Evolutionary conservation across 202 grass and related monocot species (phyloP).

Genomic region (Brachypodium distachyon): DNA sequence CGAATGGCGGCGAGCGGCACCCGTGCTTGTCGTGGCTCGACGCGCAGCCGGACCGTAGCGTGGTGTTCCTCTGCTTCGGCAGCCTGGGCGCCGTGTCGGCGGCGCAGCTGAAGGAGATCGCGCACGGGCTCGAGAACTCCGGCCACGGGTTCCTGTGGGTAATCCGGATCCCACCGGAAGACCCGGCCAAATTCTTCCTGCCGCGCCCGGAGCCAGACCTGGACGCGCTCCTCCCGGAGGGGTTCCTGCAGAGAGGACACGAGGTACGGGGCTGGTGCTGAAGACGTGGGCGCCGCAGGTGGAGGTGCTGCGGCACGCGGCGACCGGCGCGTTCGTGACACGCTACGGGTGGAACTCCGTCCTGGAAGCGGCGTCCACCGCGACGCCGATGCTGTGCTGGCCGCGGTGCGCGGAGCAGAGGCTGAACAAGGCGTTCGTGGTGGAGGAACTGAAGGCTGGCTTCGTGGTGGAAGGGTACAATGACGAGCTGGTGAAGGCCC

Average conservation of each 20-base stretch:
- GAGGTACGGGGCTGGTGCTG: constrained; percentile 26
- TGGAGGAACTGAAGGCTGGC: constrained; percentile 30
- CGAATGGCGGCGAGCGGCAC: constrained; percentile 1
- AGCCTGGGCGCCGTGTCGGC: constrained; percentile 39
- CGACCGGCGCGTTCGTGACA: constrained; percentile 47
- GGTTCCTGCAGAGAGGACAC: constrained; percentile 43
- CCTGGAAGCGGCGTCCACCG: constrained; percentile 35
- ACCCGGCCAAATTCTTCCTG: constrained; percentile 26
- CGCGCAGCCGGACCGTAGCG: constrained; percentile 33
- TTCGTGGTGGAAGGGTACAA: constrained; percentile 48
- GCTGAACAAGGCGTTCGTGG: constrained; percentile 54
- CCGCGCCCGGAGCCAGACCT: constrained; percentile 19
- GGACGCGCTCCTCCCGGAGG: constrained; percentile 31
- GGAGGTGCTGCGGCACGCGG: constrained; percentile 44
- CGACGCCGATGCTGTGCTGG: constrained; percentile 51
- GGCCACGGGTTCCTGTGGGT: constrained; percentile 52
- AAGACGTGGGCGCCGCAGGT: constrained; percentile 60
- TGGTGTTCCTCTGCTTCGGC: constrained; percentile 59
- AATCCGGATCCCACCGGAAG: constrained; percentile 26
- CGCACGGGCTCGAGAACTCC: constrained; percentile 34
- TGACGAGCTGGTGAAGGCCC: constrained; percentile 26
- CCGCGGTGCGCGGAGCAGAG: constrained; percentile 46
- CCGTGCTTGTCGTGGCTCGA: constrained; percentile 61
- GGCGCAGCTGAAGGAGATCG: constrained; percentile 34
- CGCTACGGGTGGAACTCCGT: constrained; percentile 74